These are phyloP conservation scores for Colletotrichum sublineola DNA, from an alignment of 2,329 filamentous ascomycete genomes.

Conservation along the genomic window DNA sequence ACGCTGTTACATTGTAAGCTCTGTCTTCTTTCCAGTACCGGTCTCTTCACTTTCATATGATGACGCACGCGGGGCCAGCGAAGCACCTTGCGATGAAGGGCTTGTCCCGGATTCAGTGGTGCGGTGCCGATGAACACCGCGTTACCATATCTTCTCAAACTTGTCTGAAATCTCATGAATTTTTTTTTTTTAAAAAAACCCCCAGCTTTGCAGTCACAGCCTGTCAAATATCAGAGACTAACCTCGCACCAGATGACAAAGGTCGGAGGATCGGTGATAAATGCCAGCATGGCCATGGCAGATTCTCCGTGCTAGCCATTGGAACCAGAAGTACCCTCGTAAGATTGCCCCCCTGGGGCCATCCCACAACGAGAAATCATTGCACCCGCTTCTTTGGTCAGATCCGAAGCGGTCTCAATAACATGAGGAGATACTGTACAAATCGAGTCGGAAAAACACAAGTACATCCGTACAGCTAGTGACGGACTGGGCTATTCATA, in stretches of 20 bases:
- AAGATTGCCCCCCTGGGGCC: not conserved
- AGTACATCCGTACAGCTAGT: slow-evolving; percentile 7
- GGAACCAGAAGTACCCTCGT: not conserved
- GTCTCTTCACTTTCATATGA: slow-evolving; percentile 51
- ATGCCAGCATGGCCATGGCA: not conserved
- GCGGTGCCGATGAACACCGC: slow-evolving; percentile 74
- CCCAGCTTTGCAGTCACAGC: not conserved
- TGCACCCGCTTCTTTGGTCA: not conserved
- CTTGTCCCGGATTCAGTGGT: slow-evolving; percentile 46
- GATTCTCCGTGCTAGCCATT: not conserved
- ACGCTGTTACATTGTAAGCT: slow-evolving; percentile 42
- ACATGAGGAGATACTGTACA: slow-evolving; percentile 18
- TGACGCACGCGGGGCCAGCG: slow-evolving; percentile 69
- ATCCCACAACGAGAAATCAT: not conserved
- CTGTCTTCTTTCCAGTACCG: slow-evolving; percentile 17
- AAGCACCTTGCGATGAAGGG: slow-evolving; percentile 45
- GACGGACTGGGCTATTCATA: not conserved
- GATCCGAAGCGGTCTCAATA: not conserved
- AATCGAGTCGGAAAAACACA: slow-evolving; percentile 22
- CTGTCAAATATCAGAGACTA: not conserved
- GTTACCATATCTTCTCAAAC: slow-evolving; percentile 75
- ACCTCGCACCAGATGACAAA: not conserved
- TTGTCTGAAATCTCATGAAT: slow-evolving; percentile 62
- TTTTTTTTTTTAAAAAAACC: not conserved
- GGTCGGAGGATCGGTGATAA: not conserved